Percentiles rank a stretch among this genome's conserved stretches.
Conservation (phyloP, 352 stramenopile species). For the Thraustochytrium sp. region DNA sequence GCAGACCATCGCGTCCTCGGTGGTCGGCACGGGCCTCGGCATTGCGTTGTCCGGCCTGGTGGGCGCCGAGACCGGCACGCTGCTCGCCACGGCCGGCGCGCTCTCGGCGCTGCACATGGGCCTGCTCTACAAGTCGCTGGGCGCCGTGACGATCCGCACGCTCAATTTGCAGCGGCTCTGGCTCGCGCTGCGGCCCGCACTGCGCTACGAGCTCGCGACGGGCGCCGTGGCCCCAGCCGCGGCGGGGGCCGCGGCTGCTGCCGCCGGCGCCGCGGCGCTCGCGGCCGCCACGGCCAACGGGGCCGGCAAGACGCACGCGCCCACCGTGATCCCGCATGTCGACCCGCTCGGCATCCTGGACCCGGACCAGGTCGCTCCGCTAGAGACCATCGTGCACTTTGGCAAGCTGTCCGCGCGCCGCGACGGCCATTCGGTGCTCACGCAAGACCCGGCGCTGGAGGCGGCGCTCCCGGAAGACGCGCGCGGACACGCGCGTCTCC, state of each 20-base stretch:
- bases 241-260: not conserved
- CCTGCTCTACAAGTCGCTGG: not conserved
- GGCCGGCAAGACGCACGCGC: not conserved
- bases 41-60: constrained; percentile 1
- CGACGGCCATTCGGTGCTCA: not conserved
- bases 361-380: not conserved
- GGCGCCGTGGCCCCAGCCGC: not conserved
- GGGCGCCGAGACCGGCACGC: not conserved
- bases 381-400: constrained; percentile 26
- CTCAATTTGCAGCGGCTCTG: constrained; percentile 32
- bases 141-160: constrained; percentile 14
- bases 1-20: constrained; percentile 84
- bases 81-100: not conserved
- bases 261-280: no score
- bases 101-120: not conserved
- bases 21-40: constrained; percentile 58
- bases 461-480: not conserved
- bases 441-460: not conserved
- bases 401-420: not conserved
- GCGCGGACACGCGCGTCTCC: not conserved
- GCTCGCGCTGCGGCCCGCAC: not conserved
- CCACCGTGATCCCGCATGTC: not conserved
- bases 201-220: not conserved
- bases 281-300: not conserved
- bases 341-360: not conserved